Evolutionary conservation across 805 yeast genomes (phyloP).

Genomic region (Saccharomycopsis schoenii): DNA sequence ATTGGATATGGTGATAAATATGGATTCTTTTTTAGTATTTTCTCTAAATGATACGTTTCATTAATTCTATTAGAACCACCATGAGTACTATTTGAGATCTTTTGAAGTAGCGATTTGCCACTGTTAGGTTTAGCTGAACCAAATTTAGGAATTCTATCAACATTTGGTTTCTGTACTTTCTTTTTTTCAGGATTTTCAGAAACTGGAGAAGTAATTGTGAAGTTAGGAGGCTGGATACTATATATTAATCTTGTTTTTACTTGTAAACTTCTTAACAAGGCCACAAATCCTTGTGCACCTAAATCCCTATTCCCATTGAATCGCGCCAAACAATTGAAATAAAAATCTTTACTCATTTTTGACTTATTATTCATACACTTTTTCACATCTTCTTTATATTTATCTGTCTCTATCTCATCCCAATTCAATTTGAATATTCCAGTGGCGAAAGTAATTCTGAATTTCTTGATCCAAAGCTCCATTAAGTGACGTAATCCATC

Average conservation of each 20-base stretch:
- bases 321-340: conserved; percentile 32
- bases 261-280: conserved; percentile 59
- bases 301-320: conserved; percentile 67
- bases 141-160: conserved; percentile 19
- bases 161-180: conserved; percentile 13
- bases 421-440: conserved; percentile 32
- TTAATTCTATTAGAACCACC: neutral
- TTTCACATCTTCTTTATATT: conserved; percentile 28
- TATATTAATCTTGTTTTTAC: conserved; percentile 66
- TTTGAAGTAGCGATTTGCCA: conserved; percentile 21
- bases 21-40: conserved; percentile 20
- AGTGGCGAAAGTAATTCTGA: conserved; percentile 34
- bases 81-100: conserved; percentile 17
- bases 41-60: conserved; percentile 11
- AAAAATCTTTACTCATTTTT: conserved; percentile 29
- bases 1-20: conserved; percentile 42
- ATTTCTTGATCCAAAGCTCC: conserved; percentile 49
- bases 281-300: conserved; percentile 82
- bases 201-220: conserved; percentile 30
- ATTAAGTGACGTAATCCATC: conserved; percentile 68
- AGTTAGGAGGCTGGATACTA: conserved; percentile 88
- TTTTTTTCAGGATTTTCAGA: neutral
- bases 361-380: conserved; percentile 19
- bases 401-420: conserved; percentile 36
- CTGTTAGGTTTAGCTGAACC: conserved; percentile 8